Percentiles rank a stretch among this genome's conserved stretches.
phyloP scores from a whole-genome alignment of 2,329 filamentous ascomycete genomes.

The Magnaporthales sp. region DNA sequence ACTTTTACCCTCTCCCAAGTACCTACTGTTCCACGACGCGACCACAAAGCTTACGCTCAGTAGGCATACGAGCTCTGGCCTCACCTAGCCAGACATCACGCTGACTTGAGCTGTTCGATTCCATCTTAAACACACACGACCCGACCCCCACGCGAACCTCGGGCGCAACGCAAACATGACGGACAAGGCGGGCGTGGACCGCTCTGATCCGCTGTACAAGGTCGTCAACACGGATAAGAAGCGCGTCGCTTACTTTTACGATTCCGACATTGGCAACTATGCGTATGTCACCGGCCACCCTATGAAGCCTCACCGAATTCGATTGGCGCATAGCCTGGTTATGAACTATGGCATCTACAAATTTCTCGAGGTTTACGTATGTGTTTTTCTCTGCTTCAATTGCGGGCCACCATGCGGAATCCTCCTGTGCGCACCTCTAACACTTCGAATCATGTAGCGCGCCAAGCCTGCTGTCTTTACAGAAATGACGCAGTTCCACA shows the following conservation, averaged over 20 bases:
- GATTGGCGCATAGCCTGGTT: conserved; percentile 89
- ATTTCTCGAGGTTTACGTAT: conserved; percentile 91
- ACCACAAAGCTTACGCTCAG: neutral
- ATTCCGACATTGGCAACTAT: conserved; percentile 96
- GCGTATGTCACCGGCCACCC: conserved; percentile 94
- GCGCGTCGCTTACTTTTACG: conserved; percentile 96
- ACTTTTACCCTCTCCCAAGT: neutral
- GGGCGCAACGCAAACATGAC: neutral
- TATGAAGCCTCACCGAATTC: conserved; percentile 97
- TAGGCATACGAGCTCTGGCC: neutral
- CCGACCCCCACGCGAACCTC: neutral
- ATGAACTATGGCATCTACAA: conserved; percentile 94
- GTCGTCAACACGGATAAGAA: conserved; percentile 44
- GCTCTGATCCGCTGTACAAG: conserved; percentile 30
- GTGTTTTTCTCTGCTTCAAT: conserved; percentile 30
- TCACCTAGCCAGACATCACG: neutral
- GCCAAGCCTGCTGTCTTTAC: conserved; percentile 80
- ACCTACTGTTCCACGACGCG: neutral
- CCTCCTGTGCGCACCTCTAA: conserved; percentile 14
- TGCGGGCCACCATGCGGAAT: neutral
- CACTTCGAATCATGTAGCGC: conserved; percentile 40
- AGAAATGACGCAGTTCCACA: conserved; percentile 92
- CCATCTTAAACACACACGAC: neutral
- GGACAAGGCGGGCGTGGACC: conserved; percentile 2
- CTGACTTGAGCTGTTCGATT: neutral